These are phyloP conservation scores for Pugionium dolabratum DNA, from an alignment of 345 rosid genomes.

Conservation along the genomic window DNA sequence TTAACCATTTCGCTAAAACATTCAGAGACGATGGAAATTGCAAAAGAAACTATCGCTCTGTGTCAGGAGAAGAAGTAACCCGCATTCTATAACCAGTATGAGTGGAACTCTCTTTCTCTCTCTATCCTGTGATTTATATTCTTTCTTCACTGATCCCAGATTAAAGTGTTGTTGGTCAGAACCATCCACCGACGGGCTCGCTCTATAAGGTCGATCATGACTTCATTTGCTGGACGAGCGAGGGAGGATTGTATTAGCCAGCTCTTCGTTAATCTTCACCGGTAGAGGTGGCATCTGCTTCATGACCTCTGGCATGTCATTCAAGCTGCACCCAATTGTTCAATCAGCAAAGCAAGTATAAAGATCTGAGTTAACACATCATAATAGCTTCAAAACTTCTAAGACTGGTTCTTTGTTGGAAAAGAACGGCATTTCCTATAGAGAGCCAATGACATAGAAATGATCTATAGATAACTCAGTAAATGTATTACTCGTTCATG, in stretches of 20 bases:
- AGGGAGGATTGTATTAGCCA: neutral
- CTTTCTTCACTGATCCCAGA: no score
- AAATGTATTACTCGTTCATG: neutral
- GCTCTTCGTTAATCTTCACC: neutral
- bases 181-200: neutral
- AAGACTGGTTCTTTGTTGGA: no score
- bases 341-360: no score
- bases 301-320: neutral
- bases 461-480: neutral
- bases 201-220: neutral
- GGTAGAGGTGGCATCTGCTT: neutral
- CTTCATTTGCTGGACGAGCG: neutral
- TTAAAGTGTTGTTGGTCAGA: no score
- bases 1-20: neutral
- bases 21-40: neutral
- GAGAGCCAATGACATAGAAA: neutral
- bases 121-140: neutral
- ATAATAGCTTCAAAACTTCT: no score
- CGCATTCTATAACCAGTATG: neutral
- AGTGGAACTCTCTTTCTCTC: neutral
- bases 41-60: neutral
- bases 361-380: no score
- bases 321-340: neutral
- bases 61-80: neutral
- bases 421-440: no score